These are phyloP conservation scores for Sphagnum magellanicum DNA, from an alignment of 228 moss, liverwort and hornwort genomes.

Conservation along the genomic window DNA sequence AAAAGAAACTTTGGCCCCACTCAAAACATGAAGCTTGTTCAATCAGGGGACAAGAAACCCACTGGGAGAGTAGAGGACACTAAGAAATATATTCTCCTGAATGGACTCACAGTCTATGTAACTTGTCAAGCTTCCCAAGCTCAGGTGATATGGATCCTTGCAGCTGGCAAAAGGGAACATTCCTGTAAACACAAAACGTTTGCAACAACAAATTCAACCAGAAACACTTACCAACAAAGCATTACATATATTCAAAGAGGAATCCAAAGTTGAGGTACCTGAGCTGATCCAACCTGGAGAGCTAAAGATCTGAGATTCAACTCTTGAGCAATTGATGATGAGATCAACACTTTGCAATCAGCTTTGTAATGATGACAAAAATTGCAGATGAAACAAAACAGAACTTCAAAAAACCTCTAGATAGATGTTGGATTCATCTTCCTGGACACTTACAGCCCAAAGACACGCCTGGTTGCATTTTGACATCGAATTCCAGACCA, in stretches of 20 bases:
- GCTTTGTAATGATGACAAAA: not conserved
- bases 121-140: conserved; percentile 63
- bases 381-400: not conserved
- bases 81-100: not conserved
- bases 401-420: not conserved
- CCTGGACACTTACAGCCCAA: conserved; percentile 52
- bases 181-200: conserved; percentile 17
- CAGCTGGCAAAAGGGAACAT: conserved; percentile 61
- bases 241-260: no score
- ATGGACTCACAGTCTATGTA: conserved; percentile 65
- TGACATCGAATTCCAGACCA: conserved; percentile 76
- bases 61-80: not conserved
- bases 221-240: no score
- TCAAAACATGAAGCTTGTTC: not conserved
- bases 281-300: no score
- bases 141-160: conserved; percentile 68
- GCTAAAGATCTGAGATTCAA: not conserved
- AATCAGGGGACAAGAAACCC: not conserved
- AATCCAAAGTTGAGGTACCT: no score
- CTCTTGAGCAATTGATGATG: not conserved
- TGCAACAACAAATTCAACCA: no score
- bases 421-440: not conserved
- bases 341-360: not conserved
- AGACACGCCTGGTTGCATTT: conserved; percentile 43
- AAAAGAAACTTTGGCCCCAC: not conserved